Evolutionary conservation across 805 yeast species (phyloP), one percentile per base, ranked within the genome.

Genomic region (Pichia manshurica): DNA sequence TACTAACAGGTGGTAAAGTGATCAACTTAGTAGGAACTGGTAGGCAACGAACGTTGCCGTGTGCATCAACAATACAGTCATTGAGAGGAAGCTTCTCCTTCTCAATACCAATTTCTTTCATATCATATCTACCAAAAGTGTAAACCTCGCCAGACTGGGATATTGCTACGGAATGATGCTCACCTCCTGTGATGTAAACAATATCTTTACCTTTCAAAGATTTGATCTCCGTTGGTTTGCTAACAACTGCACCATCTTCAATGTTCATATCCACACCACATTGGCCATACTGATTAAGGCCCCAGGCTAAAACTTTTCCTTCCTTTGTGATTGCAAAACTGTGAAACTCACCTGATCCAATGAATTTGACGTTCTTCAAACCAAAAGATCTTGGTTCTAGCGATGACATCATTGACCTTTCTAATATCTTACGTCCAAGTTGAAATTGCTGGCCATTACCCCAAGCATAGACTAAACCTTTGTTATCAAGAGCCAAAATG

Each of bases 401-500:
- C 2, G 88, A 79, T 51, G 80, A 76, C 59, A 75, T 75, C 66
- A 85, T 76, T 56, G 82, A 87, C 68, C 87, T 86, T 68, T 80
- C 97, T 66, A 82, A 61, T 21, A 90, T 80, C 59, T 82, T 82
- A 60, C 96, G 78, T 20, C 98, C 99, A 55, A 93, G 73, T 69
- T 93, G 98, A 66, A 74, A 81, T 60, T 87, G 95, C 59, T 90
- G 95, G 22, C 97, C 96, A 63, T 87, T 86, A 56, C 99, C 99
- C 99, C 99, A 93, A 0, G 98, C 90, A 61, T 77, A 88, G 1
- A 90, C 97, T 46, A 81, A 74, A 49, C 99, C 99, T 59, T 79
- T 82, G 22, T 78, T 70, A 63, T 90, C 95, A 33, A 93, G 70
- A 21, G 95, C 93, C 41, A 93, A 64, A 33, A 93, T 64, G 62